Base-by-base conservation (phyloP, 176 grass and related monocot species). In the Juncus inflexus region DNA sequence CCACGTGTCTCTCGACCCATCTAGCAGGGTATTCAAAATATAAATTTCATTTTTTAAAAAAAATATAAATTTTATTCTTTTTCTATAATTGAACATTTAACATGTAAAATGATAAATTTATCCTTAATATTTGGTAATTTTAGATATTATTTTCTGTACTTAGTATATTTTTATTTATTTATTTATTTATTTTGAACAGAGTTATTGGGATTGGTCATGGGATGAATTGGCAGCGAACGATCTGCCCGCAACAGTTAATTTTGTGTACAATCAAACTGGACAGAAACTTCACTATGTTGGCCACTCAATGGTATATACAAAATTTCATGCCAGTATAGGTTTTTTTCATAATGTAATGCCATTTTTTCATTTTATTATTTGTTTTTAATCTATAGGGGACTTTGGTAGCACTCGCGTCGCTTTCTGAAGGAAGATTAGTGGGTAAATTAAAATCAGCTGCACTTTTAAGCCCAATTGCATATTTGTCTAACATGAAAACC, bases 171-270 rank as follows among this genome's bases (percentile, higher is more conserved):
- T n/a, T n/a, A n/a, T n/a, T n/a, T n/a, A 37, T 9, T 62, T 6
- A 14, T 12, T 35, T 63, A 3, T 35, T 45, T 43, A 7, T 71
- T 40, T 12, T 58, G 2, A 54, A 5, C 81, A 96, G 91, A 81
- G 75, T 8, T 97, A 91, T 58, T 97, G 92, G 92, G 76, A 85
- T 65, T 97, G 87, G 84, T 97, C 92, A 1, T 97, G 92, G 92
- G 92, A 97, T 13, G 92, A 91, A 60, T 15, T 91, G 55, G 87
- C 83, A 58, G 42, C 79, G 42, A 81, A 81, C 62, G 92, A 97
- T 64, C 64, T 91, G 54, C 92, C 92, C 15, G 83, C 77, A 41
- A 62, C 83, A 36, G 73, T 91, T 2, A 70, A 89, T 63, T 97
- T 81, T 12, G 13, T 97, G 1, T 77, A n/a, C 72, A 60, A 15